Evolutionary conservation across 805 yeast genomes (phyloP), one percentile per base, ranked within the genome.

Genomic region (Saccharomycopsis malanga): DNA sequence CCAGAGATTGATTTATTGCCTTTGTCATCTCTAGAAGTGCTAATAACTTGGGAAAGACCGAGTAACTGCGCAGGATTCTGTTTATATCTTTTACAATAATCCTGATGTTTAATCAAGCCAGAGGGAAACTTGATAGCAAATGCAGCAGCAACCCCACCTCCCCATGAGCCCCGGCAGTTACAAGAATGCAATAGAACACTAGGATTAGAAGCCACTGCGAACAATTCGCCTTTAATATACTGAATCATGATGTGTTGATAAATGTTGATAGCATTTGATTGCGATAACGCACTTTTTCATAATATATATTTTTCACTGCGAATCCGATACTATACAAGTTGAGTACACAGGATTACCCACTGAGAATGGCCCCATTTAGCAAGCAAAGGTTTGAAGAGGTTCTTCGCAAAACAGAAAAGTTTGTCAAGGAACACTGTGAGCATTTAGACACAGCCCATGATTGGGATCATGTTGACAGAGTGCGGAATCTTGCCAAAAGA

Each of bases 151-250:
- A 87, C 74, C 0, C 95, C 96, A 2, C 86, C 91, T 3, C 93
- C 93, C 95, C 95, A 87, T 1, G 69, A 57, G 0, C 95, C 95
- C 22, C 70, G 67, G 34, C 87, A 79, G 59, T 87, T 87, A 58
- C 95, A 87, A 0, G 95, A 79, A 59, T 87, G 95, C 1, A 83
- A 83, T 3, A 86, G 60, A 2, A 83, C 66, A 0, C 79, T 58
- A 1, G 73, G 69, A 3, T 55, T 49, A 0, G 61, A 54, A 0
- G 59, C 61, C 30, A 61, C 39, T 7, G 60, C 54, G 53, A 83
- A 79, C 6, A 83, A 58, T 55, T 83, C 84, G 0, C 87, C 87
- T 36, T 68, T 65, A 30, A 73, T 62, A 60, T 81, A 79, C 42
- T 3, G 10, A 25, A 37, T n/a, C 29, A 21, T 22, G 29, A 6